Percentiles rank a stretch among this genome's conserved stretches.
These are phyloP conservation scores for Baorangia bicolor DNA, from an alignment of 768 basidiomycete genomes.

Conservation along the genomic window DNA sequence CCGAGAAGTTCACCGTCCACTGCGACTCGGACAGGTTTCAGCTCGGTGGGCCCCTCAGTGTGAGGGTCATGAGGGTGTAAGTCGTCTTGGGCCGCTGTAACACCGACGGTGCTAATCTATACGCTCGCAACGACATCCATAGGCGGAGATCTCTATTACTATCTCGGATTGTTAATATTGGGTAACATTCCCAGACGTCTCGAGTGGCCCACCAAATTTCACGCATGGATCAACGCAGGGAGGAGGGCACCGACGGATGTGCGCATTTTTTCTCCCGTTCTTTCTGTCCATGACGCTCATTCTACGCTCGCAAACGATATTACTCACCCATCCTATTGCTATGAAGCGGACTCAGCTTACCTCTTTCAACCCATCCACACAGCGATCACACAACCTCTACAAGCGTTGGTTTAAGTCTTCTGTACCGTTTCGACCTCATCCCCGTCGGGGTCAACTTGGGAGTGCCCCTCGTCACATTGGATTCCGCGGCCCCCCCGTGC, in stretches of 20 bases:
- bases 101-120: not conserved
- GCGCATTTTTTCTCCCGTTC: constrained; percentile 20
- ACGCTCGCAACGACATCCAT: constrained; percentile 67
- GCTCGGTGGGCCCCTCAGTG: constrained; percentile 85
- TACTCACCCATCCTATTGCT: not conserved
- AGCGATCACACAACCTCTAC: constrained; percentile 45
- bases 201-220: constrained; percentile 84
- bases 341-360: constrained; percentile 1
- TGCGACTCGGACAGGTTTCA: constrained; percentile 91
- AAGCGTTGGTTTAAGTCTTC: constrained; percentile 77
- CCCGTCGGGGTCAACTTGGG: constrained; percentile 90
- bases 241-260: constrained; percentile 60
- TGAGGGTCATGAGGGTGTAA: constrained; percentile 78
- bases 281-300: not conserved
- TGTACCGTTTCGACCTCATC: constrained; percentile 80
- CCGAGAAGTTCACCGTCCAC: no score
- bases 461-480: constrained; percentile 59
- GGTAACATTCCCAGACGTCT: constrained; percentile 68
- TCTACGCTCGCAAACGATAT: no score
- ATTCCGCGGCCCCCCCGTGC: not conserved
- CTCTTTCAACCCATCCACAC: constrained; percentile 11
- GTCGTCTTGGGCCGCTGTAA: constrained; percentile 19
- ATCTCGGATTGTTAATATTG: constrained; percentile 72
- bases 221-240: constrained; percentile 81
- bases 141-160: constrained; percentile 82